phyloP scores from a whole-genome alignment of 495 filamentous ascomycete species.

The Penicillium odoratum region DNA sequence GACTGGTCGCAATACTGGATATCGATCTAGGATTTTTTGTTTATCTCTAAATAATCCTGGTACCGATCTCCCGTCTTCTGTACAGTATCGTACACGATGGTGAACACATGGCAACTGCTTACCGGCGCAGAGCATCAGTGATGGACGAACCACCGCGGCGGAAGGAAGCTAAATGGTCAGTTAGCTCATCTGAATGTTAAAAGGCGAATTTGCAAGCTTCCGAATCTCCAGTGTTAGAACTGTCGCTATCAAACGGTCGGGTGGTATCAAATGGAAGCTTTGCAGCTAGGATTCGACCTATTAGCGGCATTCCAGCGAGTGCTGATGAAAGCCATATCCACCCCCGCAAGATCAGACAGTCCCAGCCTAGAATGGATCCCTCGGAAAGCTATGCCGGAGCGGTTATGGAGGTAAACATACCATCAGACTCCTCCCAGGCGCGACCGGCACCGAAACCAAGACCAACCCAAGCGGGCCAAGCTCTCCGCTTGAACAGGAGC shows the following conservation, averaged over 20 bases:
- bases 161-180: conserved; percentile 42
- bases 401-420: conserved; percentile 38
- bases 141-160: conserved; percentile 48
- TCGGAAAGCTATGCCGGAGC: conserved; percentile 1
- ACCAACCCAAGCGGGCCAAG: conserved; percentile 92
- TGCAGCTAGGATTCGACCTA: background rate
- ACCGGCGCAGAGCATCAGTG: conserved; percentile 46
- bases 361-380: background rate
- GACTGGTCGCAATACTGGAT: conserved; percentile 4
- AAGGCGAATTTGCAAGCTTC: background rate
- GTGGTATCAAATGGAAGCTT: background rate
- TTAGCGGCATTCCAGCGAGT: background rate
- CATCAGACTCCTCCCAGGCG: conserved; percentile 83
- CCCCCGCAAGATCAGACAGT: conserved; percentile 1
- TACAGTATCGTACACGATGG: conserved; percentile 50
- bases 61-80: conserved; percentile 27
- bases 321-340: background rate
- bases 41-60: conserved; percentile 12
- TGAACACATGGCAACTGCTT: conserved; percentile 24
- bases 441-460: conserved; percentile 93
- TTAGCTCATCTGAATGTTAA: conserved; percentile 16
- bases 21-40: conserved; percentile 18
- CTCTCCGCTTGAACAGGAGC: conserved; percentile 93
- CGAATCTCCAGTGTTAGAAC: background rate
- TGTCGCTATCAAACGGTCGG: background rate